Base-by-base conservation (phyloP, 2,329 filamentous ascomycete genomes). In the Macrophomina tecta region DNA sequence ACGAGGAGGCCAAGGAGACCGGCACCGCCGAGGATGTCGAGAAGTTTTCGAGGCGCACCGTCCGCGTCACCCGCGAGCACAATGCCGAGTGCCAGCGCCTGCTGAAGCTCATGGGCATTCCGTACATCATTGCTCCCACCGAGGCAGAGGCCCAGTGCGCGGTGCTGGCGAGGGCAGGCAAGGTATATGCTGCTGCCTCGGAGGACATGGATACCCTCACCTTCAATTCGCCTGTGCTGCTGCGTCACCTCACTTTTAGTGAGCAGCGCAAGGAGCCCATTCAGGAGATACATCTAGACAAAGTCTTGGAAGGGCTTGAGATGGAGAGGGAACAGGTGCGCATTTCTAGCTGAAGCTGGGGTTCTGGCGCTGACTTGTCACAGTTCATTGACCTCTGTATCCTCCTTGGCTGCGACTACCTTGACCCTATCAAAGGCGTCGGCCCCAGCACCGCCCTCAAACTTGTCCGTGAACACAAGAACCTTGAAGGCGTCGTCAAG, bases 161-260 rank as follows among this genome's bases (percentile, higher is more conserved):
- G 3, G 91, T 90, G 48, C 84, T 99, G 69, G 95, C 95, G 0
- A 86, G 91, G 69, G 94, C 92, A 5, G 94, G 93, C 45, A 98
- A 98, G 81, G 95, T 99, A 62, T 99, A 96, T 77, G 95, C 94
- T 3, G 95, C 95, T 23, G 95, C 95, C 2, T 97, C 92, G 70
- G 95, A 99, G 81, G 95, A 99, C 81, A 99, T 99, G 95, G 95
- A 99, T 76, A 99, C 95, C 0, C 83, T 99, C 65, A 98, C 94
- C 75, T 99, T 99, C 79, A 89, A 97, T 74, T 86, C 94, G 62
- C 95, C 95, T 0, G 94, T 99, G 68, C 82, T 99, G 55, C 82
- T 99, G 70, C 87, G 95, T 60, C 94, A 99, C 80, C 86, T 99
- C 70, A 99, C 95, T 1, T 98, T 97, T 79, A 96, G 93, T 76